Conservation (phyloP, 495 filamentous ascomycete species). For the Podospora bellae-mahoneyi region DNA sequence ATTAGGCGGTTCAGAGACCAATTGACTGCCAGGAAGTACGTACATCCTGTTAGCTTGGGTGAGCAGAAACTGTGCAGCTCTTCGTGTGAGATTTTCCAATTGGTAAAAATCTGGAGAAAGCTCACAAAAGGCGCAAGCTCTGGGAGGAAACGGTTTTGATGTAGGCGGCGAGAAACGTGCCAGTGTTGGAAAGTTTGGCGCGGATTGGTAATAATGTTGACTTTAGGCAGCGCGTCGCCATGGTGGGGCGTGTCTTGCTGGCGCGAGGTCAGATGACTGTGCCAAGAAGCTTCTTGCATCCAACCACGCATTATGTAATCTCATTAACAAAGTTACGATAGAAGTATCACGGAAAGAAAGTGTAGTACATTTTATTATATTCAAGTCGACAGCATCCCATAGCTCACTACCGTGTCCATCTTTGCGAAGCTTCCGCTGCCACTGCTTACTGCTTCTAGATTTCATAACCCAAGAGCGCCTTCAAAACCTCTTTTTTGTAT, state of each 20-base stretch:
- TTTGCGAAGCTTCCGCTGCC: too few relatives aligned
- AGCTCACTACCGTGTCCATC: too few relatives aligned
- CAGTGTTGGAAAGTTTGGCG: conserved; percentile 1
- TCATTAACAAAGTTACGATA: too few relatives aligned
- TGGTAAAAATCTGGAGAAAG: neutral
- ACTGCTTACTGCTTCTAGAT: too few relatives aligned
- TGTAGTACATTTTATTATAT: too few relatives aligned
- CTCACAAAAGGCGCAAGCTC: neutral
- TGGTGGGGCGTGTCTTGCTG: conserved; percentile 1
- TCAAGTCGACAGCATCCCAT: too few relatives aligned
- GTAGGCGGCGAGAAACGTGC: neutral
- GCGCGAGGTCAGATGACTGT: conserved; percentile 5
- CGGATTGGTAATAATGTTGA: conserved; percentile 6
- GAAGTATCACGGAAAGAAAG: too few relatives aligned
- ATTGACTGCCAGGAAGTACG: neutral
- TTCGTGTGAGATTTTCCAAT: neutral
- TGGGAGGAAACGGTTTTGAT: conserved; percentile 1
- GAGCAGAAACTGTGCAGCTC: neutral
- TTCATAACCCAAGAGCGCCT: too few relatives aligned
- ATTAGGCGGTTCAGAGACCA: neutral
- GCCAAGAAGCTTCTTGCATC: neutral
- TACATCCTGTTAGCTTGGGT: neutral
- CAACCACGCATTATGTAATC: neutral
- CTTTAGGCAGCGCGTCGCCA: conserved; percentile 6
- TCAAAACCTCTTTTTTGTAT: too few relatives aligned